Conservation (phyloP, 1,284 basidiomycete genomes). For the Rhizopogon hawkerae region DNA sequence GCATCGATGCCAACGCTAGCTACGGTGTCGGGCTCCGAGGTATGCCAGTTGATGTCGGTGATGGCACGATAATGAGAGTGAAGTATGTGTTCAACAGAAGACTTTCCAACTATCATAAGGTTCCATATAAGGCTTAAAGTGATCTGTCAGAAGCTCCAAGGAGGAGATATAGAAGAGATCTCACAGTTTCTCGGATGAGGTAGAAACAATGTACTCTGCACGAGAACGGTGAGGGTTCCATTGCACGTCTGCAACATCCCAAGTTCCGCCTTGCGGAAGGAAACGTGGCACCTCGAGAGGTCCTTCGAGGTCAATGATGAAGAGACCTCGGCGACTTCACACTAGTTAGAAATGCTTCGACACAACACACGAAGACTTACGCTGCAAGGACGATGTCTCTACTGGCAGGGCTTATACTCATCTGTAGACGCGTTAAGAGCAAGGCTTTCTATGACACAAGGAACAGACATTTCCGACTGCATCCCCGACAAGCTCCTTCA, state of each 20-base stretch:
- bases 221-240: constrained; percentile 90
- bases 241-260: constrained; percentile 95
- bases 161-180: constrained; percentile 17
- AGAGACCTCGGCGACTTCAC: constrained; percentile 80
- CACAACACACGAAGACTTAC: constrained; percentile 33
- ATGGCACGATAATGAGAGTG: constrained; percentile 87
- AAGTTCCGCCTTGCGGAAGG: constrained; percentile 90
- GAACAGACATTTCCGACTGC: constrained; percentile 70
- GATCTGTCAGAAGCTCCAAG: constrained; percentile 8
- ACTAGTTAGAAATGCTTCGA: background rate
- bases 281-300: constrained; percentile 85
- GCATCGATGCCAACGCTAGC: constrained; percentile 73
- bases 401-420: constrained; percentile 74
- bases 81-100: constrained; percentile 71
- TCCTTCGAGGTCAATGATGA: constrained; percentile 89
- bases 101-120: constrained; percentile 61
- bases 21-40: constrained; percentile 69
- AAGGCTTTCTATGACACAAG: background rate
- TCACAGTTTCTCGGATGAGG: constrained; percentile 87
- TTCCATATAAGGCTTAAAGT: constrained; percentile 83
- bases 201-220: constrained; percentile 89
- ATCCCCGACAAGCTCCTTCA: constrained; percentile 70
- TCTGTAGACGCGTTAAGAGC: constrained; percentile 32
- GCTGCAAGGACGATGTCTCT: constrained; percentile 75
- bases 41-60: constrained; percentile 96